Conservation (phyloP, 1,284 basidiomycete species). For the Fistulinella staudtii region DNA sequence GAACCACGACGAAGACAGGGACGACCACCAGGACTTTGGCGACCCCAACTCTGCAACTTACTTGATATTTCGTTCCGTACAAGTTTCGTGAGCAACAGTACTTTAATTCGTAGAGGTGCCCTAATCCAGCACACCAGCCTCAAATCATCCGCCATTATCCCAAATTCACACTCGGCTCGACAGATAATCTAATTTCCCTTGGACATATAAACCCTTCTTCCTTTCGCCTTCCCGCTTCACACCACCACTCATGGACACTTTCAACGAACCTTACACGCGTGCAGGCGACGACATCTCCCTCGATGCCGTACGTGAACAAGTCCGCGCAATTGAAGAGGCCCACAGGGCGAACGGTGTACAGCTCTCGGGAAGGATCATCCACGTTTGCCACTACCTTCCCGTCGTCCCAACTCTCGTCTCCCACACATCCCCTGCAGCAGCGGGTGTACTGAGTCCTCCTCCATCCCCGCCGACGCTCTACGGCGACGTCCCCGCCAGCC, state of each 20-base stretch:
- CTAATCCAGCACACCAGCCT: constrained; percentile 24
- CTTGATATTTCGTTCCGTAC: neutral
- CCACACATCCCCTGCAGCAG: constrained; percentile 41
- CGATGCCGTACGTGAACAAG: constrained; percentile 56
- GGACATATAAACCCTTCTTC: constrained; percentile 17
- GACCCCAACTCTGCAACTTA: neutral
- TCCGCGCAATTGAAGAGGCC: constrained; percentile 62
- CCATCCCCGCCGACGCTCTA: constrained; percentile 56
- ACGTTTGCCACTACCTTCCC: constrained; percentile 83
- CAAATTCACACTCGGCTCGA: constrained; percentile 25
- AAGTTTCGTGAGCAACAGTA: neutral
- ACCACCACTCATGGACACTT: constrained; percentile 42
- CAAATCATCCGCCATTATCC: constrained; percentile 20
- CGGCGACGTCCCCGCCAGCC: constrained; percentile 41
- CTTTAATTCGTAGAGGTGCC: constrained; percentile 11
- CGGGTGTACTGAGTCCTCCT: constrained; percentile 63
- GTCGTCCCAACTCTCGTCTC: constrained; percentile 55
- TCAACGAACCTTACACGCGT: constrained; percentile 41
- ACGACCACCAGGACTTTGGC: neutral
- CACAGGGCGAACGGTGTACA: constrained; percentile 65
- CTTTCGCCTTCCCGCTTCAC: neutral
- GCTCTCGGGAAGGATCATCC: constrained; percentile 82
- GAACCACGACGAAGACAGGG: constrained; percentile 1
- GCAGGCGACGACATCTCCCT: constrained; percentile 39
- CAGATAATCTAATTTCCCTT: constrained; percentile 26